Base-by-base conservation (phyloP, 495 filamentous ascomycete species). In the Margaritispora aquatica region DNA sequence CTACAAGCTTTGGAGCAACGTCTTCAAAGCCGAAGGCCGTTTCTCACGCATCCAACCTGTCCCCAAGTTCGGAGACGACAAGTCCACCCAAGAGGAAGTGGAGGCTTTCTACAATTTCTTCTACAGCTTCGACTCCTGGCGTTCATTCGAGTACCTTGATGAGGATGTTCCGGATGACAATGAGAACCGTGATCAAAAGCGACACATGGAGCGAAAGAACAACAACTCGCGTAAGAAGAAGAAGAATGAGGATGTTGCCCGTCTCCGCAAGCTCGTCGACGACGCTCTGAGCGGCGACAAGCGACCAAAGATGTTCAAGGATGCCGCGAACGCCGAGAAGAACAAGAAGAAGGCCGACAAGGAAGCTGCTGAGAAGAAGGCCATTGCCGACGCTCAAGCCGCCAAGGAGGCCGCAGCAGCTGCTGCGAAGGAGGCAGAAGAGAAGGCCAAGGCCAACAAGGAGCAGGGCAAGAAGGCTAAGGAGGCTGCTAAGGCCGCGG, bases 51-150 rank as follows among this genome's bases (percentile, higher is more conserved):
- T 69, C 53, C 87, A 95, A 68, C 92, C 92, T 23, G 95, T 96
- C 11, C 95, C 94, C 1, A 71, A 77, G 59, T 83, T 97, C 34
- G 88, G 94, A 55, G 82, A 93, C 71, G 92, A 95, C 46, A 88
- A 94, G 63, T 87, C 84, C 66, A 83, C 85, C 67, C 87, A 90
- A 71, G 88, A 95, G 69, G 87, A 93, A 1, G 93, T 98, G 24
- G 89, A 97, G 68, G 75, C 76, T 57, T 98, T 98, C 79, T 98
- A 98, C 81, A 96, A 97, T 80, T 98, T 97, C 82, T 98, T 89
- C 88, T 98, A 96, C 81, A 92, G 92, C 79, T 94, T 98, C 67
- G 95, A 98, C 81, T 92, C 88, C 73, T 98, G 94, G 94, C 81
- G 94, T 51, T 84, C 88, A 23, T 98, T 98, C 72, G 94, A 98